Percentiles rank a stretch among this genome's conserved stretches.
phyloP scores from a whole-genome alignment of 2,329 filamentous ascomycete species.

The Stagonosporopsis vannaccii region DNA sequence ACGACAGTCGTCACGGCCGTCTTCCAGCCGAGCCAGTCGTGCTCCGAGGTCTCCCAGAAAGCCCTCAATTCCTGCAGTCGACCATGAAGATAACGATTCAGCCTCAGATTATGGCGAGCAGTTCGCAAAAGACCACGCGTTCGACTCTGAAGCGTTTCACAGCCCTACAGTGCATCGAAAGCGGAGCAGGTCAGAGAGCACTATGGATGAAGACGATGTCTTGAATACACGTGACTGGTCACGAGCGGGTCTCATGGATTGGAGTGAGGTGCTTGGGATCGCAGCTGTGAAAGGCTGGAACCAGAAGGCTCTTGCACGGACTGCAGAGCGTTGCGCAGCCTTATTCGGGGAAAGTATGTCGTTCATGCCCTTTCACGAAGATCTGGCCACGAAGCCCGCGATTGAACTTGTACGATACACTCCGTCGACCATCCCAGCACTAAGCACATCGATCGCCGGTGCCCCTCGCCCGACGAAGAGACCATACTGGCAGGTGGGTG shows the following conservation, averaged over 20 bases:
- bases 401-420: slow-evolving; percentile 47
- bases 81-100: slow-evolving; percentile 50
- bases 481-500: slow-evolving; percentile 38
- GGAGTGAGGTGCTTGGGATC: slow-evolving; percentile 83
- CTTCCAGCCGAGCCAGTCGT: slow-evolving; percentile 3
- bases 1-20: slow-evolving; percentile 22
- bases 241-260: slow-evolving; percentile 61
- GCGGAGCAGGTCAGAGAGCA: slow-evolving; percentile 25
- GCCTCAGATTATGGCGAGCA: slow-evolving; percentile 48
- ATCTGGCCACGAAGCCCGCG: slow-evolving; percentile 27
- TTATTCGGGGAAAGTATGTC: slow-evolving; percentile 78
- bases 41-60: slow-evolving; percentile 6
- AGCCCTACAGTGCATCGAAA: slow-evolving; percentile 10
- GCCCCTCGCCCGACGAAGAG: slow-evolving; percentile 21
- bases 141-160: slow-evolving; percentile 5
- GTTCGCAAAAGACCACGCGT: slow-evolving; percentile 13
- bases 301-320: slow-evolving; percentile 69
- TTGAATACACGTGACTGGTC: slow-evolving; percentile 22
- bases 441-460: slow-evolving; percentile 1
- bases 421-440: slow-evolving; percentile 37
- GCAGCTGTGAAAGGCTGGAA: slow-evolving; percentile 76
- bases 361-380: slow-evolving; percentile 64
- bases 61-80: slow-evolving; percentile 22
- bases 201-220: slow-evolving; percentile 12
- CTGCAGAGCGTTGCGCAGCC: slow-evolving; percentile 75